These are phyloP conservation scores for Apiospora phragmitis DNA, from an alignment of 2,329 filamentous ascomycete genomes.

Conservation along the genomic window DNA sequence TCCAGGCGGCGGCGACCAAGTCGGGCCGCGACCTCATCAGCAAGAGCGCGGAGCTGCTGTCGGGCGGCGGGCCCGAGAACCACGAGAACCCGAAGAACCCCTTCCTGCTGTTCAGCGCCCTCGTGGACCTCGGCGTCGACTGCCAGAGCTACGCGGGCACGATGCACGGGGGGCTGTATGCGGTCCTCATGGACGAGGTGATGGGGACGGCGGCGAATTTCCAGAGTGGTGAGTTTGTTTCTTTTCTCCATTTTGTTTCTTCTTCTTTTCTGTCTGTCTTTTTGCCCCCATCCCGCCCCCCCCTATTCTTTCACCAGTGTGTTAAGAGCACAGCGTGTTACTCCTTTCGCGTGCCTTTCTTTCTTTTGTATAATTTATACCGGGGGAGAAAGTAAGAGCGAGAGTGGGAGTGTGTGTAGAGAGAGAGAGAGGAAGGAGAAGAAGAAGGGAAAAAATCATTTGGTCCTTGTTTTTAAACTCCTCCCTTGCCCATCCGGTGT, in stretches of 20 bases:
- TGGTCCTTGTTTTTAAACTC: not conserved
- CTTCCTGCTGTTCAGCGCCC: slow-evolving; percentile 27
- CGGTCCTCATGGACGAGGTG: slow-evolving; percentile 31
- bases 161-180: slow-evolving; percentile 30
- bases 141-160: slow-evolving; percentile 26
- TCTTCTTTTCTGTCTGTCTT: not conserved
- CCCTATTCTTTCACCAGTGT: not conserved
- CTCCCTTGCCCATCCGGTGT: not conserved
- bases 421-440: not conserved
- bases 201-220: slow-evolving; percentile 32
- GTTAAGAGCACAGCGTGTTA: not conserved
- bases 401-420: not conserved
- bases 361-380: too few species aligned
- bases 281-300: too few species aligned
- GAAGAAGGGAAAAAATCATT: too few species aligned
- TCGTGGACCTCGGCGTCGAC: slow-evolving; percentile 26
- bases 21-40: slow-evolving; percentile 12
- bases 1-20: not conserved
- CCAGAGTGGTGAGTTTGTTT: slow-evolving; percentile 22
- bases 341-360: not conserved
- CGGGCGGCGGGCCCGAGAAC: slow-evolving; percentile 20
- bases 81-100: slow-evolving; percentile 26
- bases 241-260: too few species aligned
- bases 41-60: slow-evolving; percentile 15
- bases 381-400: too few species aligned